These are phyloP conservation scores for Ceratocystis alfenasii DNA, from an alignment of 2,329 filamentous ascomycete genomes.

Conservation along the genomic window DNA sequence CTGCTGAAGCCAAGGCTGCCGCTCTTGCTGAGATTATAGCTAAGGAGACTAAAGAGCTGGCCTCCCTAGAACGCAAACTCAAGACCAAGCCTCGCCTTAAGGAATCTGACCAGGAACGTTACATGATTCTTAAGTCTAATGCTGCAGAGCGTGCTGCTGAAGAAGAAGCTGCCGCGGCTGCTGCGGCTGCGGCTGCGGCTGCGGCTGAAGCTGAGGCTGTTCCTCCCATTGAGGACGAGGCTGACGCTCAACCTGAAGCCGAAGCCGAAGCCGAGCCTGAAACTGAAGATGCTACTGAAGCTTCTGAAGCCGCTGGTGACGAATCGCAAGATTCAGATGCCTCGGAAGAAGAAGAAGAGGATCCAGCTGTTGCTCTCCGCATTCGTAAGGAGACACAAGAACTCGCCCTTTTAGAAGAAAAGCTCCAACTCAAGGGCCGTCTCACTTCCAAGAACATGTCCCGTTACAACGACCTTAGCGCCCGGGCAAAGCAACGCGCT, in stretches of 20 bases:
- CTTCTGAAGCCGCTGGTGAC: neutral
- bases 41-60: slow-evolving; percentile 18
- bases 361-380: neutral
- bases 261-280: neutral
- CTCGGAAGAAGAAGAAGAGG: slow-evolving; percentile 7
- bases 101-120: slow-evolving; percentile 12
- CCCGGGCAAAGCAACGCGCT: slow-evolving; percentile 7
- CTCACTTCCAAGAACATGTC: slow-evolving; percentile 10
- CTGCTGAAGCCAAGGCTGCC: neutral
- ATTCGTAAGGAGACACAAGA: slow-evolving; percentile 16
- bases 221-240: neutral
- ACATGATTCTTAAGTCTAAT: slow-evolving; percentile 14
- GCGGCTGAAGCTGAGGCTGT: slow-evolving; percentile 9
- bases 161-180: slow-evolving; percentile 5
- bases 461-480: slow-evolving; percentile 19
- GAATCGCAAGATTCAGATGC: slow-evolving; percentile 15
- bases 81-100: neutral
- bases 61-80: slow-evolving; percentile 12
- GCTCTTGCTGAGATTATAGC: slow-evolving; percentile 9
- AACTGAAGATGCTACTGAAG: neutral
- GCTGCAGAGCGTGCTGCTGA: slow-evolving; percentile 3
- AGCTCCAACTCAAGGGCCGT: slow-evolving; percentile 11
- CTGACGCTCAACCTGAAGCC: slow-evolving; percentile 6
- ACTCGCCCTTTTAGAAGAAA: slow-evolving; percentile 15
- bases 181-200: neutral